phyloP scores from a whole-genome alignment of 495 filamentous ascomycete genomes.

The Friedmanniomyces simplex region DNA sequence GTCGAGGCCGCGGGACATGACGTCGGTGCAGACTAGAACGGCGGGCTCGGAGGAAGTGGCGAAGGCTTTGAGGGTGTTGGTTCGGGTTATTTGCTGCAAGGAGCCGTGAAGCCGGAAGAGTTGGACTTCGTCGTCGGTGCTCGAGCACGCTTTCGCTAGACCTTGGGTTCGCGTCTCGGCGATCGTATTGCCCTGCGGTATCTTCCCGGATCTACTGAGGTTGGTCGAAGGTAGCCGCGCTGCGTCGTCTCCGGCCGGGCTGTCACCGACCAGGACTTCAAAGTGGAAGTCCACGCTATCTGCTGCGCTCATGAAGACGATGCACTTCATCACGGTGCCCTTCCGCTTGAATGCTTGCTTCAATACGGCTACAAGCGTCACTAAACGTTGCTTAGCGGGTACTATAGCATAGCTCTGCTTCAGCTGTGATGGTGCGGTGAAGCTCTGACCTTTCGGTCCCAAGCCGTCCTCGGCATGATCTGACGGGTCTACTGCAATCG shows the following conservation, averaged over 20 bases:
- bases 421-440: constrained; percentile 83
- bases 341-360: constrained; percentile 77
- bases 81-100: constrained; percentile 76
- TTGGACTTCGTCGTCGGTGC: constrained; percentile 36
- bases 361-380: constrained; percentile 71
- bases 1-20: constrained; percentile 88
- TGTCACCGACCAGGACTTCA: constrained; percentile 57
- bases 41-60: constrained; percentile 49
- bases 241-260: constrained; percentile 6
- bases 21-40: constrained; percentile 86
- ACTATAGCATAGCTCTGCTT: constrained; percentile 82
- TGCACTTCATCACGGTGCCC: constrained; percentile 85
- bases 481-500: constrained; percentile 60
- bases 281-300: constrained; percentile 97
- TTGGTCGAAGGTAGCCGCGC: background rate
- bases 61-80: constrained; percentile 72
- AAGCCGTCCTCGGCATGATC: constrained; percentile 38
- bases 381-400: constrained; percentile 78
- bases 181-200: constrained; percentile 20
- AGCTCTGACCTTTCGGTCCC: constrained; percentile 43
- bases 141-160: constrained; percentile 18
- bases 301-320: constrained; percentile 92
- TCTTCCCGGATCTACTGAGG: constrained; percentile 33
- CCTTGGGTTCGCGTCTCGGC: constrained; percentile 23
- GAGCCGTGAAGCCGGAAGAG: constrained; percentile 90